These are phyloP conservation scores for Brettanomyces custersianus DNA, from an alignment of 805 yeast genomes.

Conservation along the genomic window DNA sequence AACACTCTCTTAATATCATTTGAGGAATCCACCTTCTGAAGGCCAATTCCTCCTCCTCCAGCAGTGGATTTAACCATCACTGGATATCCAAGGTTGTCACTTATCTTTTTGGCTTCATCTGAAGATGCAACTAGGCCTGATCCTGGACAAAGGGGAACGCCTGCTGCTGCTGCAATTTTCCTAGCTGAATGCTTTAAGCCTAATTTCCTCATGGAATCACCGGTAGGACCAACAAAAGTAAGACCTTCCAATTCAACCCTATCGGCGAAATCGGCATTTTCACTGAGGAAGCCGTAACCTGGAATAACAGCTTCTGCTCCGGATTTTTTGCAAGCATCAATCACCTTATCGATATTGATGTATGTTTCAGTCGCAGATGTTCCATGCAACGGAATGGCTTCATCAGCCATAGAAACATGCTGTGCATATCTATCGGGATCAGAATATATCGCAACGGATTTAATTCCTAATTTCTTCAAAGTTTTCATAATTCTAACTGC, in stretches of 20 bases:
- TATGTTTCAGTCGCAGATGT: slow-evolving; percentile 86
- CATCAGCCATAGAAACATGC: slow-evolving; percentile 80
- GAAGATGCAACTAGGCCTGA: slow-evolving; percentile 70
- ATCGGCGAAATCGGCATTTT: slow-evolving; percentile 93
- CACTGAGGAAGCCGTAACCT: slow-evolving; percentile 94
- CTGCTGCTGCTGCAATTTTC: slow-evolving; percentile 84
- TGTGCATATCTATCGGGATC: slow-evolving; percentile 84
- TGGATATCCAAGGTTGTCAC: slow-evolving; percentile 73
- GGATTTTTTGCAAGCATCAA: slow-evolving; percentile 74
- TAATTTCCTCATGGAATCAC: slow-evolving; percentile 81
- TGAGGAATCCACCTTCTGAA: slow-evolving; percentile 83
- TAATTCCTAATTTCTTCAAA: slow-evolving; percentile 67
- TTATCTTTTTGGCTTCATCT: slow-evolving; percentile 67
- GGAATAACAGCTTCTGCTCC: slow-evolving; percentile 95
- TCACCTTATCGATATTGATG: slow-evolving; percentile 73
- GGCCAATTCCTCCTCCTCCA: slow-evolving; percentile 99
- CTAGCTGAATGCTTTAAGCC: slow-evolving; percentile 97
- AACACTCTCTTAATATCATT: slow-evolving; percentile 78
- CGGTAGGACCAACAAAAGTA: slow-evolving; percentile 93
- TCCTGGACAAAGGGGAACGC: slow-evolving; percentile 97
- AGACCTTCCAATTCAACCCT: slow-evolving; percentile 76
- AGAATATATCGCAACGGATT: slow-evolving; percentile 81
- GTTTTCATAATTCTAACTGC: slow-evolving; percentile 93
- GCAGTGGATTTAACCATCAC: slow-evolving; percentile 97
- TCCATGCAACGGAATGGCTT: slow-evolving; percentile 72